These are phyloP conservation scores for Taphrina populina DNA, from an alignment of 1,139 yeast genomes.

Conservation along the genomic window DNA sequence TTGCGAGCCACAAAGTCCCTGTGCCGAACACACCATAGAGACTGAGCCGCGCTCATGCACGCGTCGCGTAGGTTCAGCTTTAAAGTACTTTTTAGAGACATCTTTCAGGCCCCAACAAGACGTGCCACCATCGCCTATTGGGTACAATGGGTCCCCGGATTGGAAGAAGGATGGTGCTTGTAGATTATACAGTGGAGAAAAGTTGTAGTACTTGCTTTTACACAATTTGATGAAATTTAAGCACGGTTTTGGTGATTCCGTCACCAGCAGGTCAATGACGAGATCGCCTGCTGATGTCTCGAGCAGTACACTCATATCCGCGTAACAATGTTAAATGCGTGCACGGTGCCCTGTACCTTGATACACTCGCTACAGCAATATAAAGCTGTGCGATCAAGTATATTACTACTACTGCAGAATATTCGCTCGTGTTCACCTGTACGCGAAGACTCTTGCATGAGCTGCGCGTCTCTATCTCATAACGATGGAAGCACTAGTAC, in stretches of 20 bases:
- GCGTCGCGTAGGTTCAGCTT: constrained; percentile 39
- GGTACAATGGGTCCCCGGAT: constrained; percentile 55
- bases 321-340: background rate
- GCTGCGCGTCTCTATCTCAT: too few relatives aligned
- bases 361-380: too few relatives aligned
- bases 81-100: constrained; percentile 38
- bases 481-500: too few relatives aligned
- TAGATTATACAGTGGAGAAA: constrained; percentile 53
- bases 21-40: constrained; percentile 44
- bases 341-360: background rate
- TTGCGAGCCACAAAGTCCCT: constrained; percentile 44
- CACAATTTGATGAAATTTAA: constrained; percentile 59
- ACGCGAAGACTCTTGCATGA: too few relatives aligned
- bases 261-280: constrained; percentile 54
- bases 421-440: too few relatives aligned
- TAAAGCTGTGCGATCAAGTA: too few relatives aligned
- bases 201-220: constrained; percentile 55
- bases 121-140: constrained; percentile 46
- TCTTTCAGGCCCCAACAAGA: constrained; percentile 45
- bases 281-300: constrained; percentile 47
- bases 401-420: too few relatives aligned
- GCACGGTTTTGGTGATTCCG: constrained; percentile 49
- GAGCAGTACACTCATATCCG: constrained; percentile 34
- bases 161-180: constrained; percentile 48
- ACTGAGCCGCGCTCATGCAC: constrained; percentile 48